A percentile compares a stretch with the other conserved stretches of the same genome.
Evolutionary conservation across 192 early-diverging fungal species (phyloP).

Genomic region (Backusella sp.): DNA sequence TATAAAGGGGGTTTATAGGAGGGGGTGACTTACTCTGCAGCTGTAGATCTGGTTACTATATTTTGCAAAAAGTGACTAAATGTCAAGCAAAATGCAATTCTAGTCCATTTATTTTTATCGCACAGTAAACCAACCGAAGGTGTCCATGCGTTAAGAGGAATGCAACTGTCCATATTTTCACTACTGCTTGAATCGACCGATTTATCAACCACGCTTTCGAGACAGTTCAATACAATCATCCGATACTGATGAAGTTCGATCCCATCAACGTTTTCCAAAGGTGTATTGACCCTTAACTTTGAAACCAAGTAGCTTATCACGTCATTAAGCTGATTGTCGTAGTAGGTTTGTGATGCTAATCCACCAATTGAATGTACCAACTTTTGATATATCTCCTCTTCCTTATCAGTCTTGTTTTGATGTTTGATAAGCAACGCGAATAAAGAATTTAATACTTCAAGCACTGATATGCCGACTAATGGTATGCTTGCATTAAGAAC

Average conservation of each 20-base stretch:
- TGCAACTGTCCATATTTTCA: not conserved
- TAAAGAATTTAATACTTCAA: slow-evolving; percentile 53
- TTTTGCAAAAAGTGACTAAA: not conserved
- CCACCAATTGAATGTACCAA: slow-evolving; percentile 32
- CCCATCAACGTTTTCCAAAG: slow-evolving; percentile 39
- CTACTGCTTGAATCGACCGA: not conserved
- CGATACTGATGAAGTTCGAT: slow-evolving; percentile 39
- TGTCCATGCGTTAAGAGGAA: slow-evolving; percentile 13
- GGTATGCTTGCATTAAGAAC: slow-evolving; percentile 43
- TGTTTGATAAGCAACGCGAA: slow-evolving; percentile 37
- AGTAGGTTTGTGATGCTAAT: slow-evolving; percentile 54
- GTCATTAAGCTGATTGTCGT: slow-evolving; percentile 53
- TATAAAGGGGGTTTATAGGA: not conserved
- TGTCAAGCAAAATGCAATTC: slow-evolving; percentile 31
- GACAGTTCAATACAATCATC: slow-evolving; percentile 43
- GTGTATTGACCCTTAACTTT: slow-evolving; percentile 36
- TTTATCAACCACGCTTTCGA: slow-evolving; percentile 15
- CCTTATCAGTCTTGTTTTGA: not conserved
- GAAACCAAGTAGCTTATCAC: slow-evolving; percentile 49
- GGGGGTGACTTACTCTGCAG: not conserved
- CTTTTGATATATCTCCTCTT: not conserved
- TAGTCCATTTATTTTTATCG: slow-evolving; percentile 14
- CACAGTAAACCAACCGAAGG: slow-evolving; percentile 25
- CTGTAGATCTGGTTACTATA: not conserved
- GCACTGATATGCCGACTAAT: slow-evolving; percentile 47